Conservation (phyloP, 805 yeast species). For the Jamesozyma hellenica region DNA sequence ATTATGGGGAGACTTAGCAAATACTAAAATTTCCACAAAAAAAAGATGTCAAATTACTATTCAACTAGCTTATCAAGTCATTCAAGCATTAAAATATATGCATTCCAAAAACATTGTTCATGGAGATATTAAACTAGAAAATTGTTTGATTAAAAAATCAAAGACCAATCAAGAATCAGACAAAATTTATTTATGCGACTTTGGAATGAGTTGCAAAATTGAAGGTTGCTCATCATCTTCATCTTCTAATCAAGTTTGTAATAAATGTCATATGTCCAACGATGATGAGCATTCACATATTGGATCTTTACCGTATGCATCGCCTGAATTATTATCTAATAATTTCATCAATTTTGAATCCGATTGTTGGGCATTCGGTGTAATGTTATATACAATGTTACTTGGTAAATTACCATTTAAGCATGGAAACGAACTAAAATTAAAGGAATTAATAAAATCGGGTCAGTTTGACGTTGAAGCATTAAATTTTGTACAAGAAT, state of each 20-base stretch:
- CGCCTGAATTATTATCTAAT: slow-evolving; percentile 61
- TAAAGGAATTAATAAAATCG: slow-evolving; percentile 59
- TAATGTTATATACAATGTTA: slow-evolving; percentile 60
- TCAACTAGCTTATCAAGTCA: slow-evolving; percentile 43
- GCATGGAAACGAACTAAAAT: slow-evolving; percentile 72
- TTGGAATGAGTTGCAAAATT: slow-evolving; percentile 61
- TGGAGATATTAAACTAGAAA: slow-evolving; percentile 77
- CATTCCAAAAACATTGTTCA: slow-evolving; percentile 54
- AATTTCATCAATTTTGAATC: slow-evolving; percentile 44
- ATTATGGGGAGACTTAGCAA: slow-evolving; percentile 48
- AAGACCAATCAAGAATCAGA: slow-evolving; percentile 18
- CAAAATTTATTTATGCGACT: slow-evolving; percentile 63
- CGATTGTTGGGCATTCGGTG: slow-evolving; percentile 90
- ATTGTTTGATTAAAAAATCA: slow-evolving; percentile 49
- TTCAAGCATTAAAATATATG: slow-evolving; percentile 51
- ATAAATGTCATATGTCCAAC: not conserved
- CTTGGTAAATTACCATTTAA: slow-evolving; percentile 72
- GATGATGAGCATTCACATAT: slow-evolving; percentile 37
- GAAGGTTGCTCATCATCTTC: not conserved
- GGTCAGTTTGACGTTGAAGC: slow-evolving; percentile 48
- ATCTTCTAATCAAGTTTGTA: not conserved
- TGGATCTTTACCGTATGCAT: slow-evolving; percentile 87
- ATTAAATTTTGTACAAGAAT: slow-evolving; percentile 33
- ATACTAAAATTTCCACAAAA: slow-evolving; percentile 23
- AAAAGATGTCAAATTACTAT: slow-evolving; percentile 30